Conservation (phyloP, 805 yeast species). For the Wickerhamiella bombiphila region DNA sequence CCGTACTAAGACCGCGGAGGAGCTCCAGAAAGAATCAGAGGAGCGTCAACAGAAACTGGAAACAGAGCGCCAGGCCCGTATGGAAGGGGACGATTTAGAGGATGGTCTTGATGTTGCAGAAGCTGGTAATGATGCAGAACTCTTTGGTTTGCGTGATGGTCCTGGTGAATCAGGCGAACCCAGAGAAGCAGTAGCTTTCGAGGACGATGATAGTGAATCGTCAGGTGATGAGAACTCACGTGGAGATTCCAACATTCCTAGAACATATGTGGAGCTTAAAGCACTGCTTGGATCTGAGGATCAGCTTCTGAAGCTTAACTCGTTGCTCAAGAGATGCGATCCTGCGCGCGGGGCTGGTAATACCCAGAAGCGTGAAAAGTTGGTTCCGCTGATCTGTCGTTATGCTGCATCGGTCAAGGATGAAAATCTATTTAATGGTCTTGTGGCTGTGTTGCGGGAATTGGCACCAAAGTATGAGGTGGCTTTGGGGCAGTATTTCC, state of each 20-base stretch:
- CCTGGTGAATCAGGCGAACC: conserved; percentile 15
- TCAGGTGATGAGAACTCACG: conserved; percentile 18
- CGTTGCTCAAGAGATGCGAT: conserved; percentile 46
- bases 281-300: conserved; percentile 7
- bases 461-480: conserved; percentile 54
- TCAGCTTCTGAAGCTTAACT: conserved; percentile 27
- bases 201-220: conserved; percentile 8
- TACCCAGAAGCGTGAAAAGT: conserved; percentile 51
- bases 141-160: conserved; percentile 21
- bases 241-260: conserved; percentile 10
- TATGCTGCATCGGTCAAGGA: conserved; percentile 28
- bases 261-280: conserved; percentile 3
- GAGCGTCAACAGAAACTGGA: conserved; percentile 23
- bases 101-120: conserved; percentile 16
- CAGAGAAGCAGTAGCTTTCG: background rate
- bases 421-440: conserved; percentile 22
- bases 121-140: conserved; percentile 29
- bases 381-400: conserved; percentile 48
- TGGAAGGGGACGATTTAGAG: conserved; percentile 27
- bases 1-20: conserved; percentile 31
- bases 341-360: conserved; percentile 74
- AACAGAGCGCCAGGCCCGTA: conserved; percentile 24
- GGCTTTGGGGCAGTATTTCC: conserved; percentile 44
- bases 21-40: conserved; percentile 24
- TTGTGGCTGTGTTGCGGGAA: conserved; percentile 28